phyloP scores from a whole-genome alignment of 768 basidiomycete species.

The Lactifluus rugatus region DNA sequence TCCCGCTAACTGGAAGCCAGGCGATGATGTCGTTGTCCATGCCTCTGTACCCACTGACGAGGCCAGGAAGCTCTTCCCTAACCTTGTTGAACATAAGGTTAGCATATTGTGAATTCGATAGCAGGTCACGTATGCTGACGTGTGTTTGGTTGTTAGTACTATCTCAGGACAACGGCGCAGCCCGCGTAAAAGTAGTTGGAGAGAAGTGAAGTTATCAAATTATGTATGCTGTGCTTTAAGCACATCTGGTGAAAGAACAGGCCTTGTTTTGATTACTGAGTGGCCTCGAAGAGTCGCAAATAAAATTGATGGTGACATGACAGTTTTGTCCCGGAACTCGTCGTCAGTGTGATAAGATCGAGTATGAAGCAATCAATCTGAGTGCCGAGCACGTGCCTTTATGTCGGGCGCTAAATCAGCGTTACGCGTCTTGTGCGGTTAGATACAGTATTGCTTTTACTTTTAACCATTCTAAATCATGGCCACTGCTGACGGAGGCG shows the following conservation, averaged over 20 bases:
- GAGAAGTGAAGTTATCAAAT: neutral
- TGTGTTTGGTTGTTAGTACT: slow-evolving; percentile 42
- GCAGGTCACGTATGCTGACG: neutral
- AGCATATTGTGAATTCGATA: slow-evolving; percentile 18
- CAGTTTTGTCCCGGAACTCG: no score
- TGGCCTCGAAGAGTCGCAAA: neutral
- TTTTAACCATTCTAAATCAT: slow-evolving; percentile 31
- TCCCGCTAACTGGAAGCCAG: slow-evolving; percentile 92
- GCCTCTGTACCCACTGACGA: slow-evolving; percentile 76
- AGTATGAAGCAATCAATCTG: no score
- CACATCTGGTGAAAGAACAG: neutral
- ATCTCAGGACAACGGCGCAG: slow-evolving; percentile 75
- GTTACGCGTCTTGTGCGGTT: slow-evolving; percentile 6
- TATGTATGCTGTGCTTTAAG: slow-evolving; percentile 1
- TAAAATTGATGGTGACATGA: neutral
- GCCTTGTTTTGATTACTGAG: neutral
- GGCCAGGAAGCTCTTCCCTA: slow-evolving; percentile 85
- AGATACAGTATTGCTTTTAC: neutral
- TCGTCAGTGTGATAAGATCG: no score
- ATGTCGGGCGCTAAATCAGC: neutral
- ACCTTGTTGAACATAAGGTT: slow-evolving; percentile 72
- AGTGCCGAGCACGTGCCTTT: slow-evolving; percentile 6
- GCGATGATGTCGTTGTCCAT: slow-evolving; percentile 91
- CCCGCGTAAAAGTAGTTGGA: slow-evolving; percentile 23
- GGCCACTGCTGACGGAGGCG: slow-evolving; percentile 59